Evolutionary conservation across 495 filamentous ascomycete genomes (phyloP), one percentile per base, ranked within the genome.

Genomic region (Podospora bellae-mahoneyi): DNA sequence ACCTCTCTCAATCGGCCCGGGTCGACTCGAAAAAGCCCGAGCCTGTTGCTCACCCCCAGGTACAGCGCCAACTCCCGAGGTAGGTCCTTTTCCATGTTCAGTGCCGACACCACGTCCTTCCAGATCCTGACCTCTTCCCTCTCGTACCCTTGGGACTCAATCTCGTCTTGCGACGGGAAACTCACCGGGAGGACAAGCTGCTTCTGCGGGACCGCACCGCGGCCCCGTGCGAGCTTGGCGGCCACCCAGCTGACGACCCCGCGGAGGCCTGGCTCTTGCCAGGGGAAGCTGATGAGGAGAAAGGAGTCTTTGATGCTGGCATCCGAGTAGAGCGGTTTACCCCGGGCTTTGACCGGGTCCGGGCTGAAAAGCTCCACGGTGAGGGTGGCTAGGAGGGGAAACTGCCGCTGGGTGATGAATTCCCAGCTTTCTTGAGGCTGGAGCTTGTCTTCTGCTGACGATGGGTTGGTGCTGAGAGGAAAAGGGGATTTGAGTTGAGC

Each of bases 291-390:
- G 44, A 92, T 62, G 68, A 87, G 83, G 18, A 90, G 80, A 60
- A 84, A 87, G 23, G 83, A 81, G 32, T 85, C 84, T 5, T 80
- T 79, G 19, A 84, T 81, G 57, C 82, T 79, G 62, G 39, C 32
- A n/a, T 39, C 32, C 15, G 39, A 63, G 30, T 63, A 34, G 19
- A 75, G 74, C n/a, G 81, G 74, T 66, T 76, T 76, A 66, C 80
- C 71, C 30, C 77, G 72, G 63, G 76, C 68, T 73, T 84, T 80
- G 77, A 76, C 78, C 19, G 87, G 82, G 73, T 94, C 91, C 0
- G 92, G 92, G 54, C 93, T 72, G 89, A 91, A 96, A 62, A 97
- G 84, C 72, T 95, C 88, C 2, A 92, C 89, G 56, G 84, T 80
- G 32, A 98, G 82, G 57, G 87, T 88, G 5, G 93, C 90, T 30